Percentiles rank a stretch among this genome's conserved stretches.
phyloP scores from a whole-genome alignment of 208 protist genomes.

The Crithidia brevicula region DNA sequence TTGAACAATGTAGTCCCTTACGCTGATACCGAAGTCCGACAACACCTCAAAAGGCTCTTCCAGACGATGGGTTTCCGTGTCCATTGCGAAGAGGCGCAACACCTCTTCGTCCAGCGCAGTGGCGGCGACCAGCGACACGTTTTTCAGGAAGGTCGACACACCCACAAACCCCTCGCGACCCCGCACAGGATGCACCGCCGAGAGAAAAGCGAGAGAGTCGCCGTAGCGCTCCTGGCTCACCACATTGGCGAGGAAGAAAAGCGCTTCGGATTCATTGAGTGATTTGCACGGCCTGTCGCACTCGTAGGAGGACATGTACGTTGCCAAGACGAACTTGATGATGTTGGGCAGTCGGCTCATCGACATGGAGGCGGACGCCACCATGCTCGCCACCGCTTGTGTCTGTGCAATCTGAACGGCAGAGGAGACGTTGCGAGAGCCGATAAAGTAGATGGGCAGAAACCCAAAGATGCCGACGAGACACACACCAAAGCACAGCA shows the following conservation, averaged over 20 bases:
- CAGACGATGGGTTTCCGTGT: not conserved
- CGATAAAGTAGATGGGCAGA: slow-evolving; percentile 34
- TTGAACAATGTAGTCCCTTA: not conserved
- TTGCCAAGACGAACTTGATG: slow-evolving; percentile 7
- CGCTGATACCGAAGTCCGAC: not conserved
- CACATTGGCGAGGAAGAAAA: slow-evolving; percentile 39
- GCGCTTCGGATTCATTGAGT: not conserved
- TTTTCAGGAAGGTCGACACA: not conserved
- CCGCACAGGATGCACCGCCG: not conserved
- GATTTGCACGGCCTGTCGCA: not conserved
- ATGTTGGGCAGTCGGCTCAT: slow-evolving; percentile 21
- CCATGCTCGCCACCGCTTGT: slow-evolving; percentile 25
- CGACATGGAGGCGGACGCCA: slow-evolving; percentile 9
- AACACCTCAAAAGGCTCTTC: not conserved
- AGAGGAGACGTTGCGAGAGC: slow-evolving; percentile 24
- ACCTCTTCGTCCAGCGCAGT: not conserved
- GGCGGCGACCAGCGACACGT: not conserved
- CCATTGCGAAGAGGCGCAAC: not conserved
- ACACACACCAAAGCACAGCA: slow-evolving; percentile 44
- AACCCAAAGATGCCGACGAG: slow-evolving; percentile 38
- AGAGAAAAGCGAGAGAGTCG: slow-evolving; percentile 23
- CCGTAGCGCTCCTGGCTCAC: slow-evolving; percentile 27
- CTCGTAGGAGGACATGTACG: slow-evolving; percentile 1
- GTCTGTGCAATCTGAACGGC: slow-evolving; percentile 34
- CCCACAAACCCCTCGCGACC: not conserved